phyloP scores from a whole-genome alignment of 2,329 filamentous ascomycete species.

The Lojkania enalia region DNA sequence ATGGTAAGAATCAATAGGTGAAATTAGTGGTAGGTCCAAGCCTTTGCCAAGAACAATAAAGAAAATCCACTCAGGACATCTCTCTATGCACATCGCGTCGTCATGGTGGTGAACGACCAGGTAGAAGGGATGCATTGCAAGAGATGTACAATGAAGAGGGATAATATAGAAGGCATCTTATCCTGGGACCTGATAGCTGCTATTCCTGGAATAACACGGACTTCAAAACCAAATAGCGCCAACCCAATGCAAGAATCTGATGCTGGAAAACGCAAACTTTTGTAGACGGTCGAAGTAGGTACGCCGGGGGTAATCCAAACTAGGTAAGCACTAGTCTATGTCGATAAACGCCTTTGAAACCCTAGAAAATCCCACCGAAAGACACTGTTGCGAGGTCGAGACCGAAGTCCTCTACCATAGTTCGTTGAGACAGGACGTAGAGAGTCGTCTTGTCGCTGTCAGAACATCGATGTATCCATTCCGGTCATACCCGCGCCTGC shows the following conservation, averaged over 20 bases:
- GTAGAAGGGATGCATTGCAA: slow-evolving; percentile 32
- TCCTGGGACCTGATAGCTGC: slow-evolving; percentile 22
- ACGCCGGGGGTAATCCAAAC: slow-evolving; percentile 14
- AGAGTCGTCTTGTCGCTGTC: too few species aligned
- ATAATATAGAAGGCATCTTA: slow-evolving; percentile 22
- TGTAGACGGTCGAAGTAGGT: slow-evolving; percentile 12
- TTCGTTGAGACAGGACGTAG: too few species aligned
- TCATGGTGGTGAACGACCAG: slow-evolving; percentile 25
- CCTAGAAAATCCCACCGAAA: too few species aligned
- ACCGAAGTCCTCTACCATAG: too few species aligned
- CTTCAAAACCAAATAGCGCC: slow-evolving; percentile 27
- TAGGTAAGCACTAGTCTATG: too few species aligned
- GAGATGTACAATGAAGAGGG: slow-evolving; percentile 33
- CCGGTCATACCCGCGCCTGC: slow-evolving; percentile 59
- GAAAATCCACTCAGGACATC: slow-evolving; percentile 29
- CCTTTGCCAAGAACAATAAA: slow-evolving; percentile 13
- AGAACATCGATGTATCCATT: slow-evolving; percentile 58
- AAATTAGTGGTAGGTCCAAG: too few species aligned
- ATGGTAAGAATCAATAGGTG: slow-evolving; percentile 16
- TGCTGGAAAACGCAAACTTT: slow-evolving; percentile 28
- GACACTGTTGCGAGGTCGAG: too few species aligned
- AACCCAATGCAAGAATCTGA: slow-evolving; percentile 25
- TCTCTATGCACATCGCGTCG: slow-evolving; percentile 40
- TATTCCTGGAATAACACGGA: slow-evolving; percentile 17
- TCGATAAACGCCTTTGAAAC: too few species aligned